phyloP scores from a whole-genome alignment of 1,284 basidiomycete species.

The Inonotus hispidus region DNA sequence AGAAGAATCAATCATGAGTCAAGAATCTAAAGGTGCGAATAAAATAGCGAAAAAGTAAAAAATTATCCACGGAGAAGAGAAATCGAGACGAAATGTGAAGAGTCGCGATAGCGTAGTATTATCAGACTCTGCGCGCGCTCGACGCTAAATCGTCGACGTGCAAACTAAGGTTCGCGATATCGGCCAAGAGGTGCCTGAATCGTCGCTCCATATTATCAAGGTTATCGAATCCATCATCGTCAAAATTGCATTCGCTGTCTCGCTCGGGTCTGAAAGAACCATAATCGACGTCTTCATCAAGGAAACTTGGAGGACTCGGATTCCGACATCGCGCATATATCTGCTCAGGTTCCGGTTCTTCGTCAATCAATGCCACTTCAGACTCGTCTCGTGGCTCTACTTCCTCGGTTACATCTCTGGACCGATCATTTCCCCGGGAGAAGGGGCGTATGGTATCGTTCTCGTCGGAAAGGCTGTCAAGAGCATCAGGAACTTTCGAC shows the following conservation, averaged over 20 bases:
- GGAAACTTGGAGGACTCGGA: neutral
- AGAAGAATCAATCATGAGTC: neutral
- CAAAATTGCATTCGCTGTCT: too few species aligned
- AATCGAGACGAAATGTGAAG: neutral
- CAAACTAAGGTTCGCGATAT: constrained; percentile 27
- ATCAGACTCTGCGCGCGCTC: neutral
- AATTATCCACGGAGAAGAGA: neutral
- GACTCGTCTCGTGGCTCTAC: too few species aligned
- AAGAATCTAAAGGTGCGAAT: neutral
- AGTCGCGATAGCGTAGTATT: neutral
- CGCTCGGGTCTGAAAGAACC: neutral
- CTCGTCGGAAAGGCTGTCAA: neutral
- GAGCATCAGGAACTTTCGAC: neutral
- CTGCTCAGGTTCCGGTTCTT: neutral
- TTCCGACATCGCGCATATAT: neutral
- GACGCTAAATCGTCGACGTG: constrained; percentile 21
- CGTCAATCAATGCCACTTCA: too few species aligned
- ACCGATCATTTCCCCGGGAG: too few species aligned
- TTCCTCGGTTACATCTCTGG: neutral
- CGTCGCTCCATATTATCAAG: constrained; percentile 17
- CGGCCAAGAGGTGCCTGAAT: constrained; percentile 26
- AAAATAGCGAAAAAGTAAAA: neutral
- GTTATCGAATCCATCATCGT: neutral
- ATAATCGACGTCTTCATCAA: neutral
- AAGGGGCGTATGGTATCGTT: neutral